A percentile compares a stretch with the other conserved stretches of the same genome.
These are phyloP conservation scores for Plicaturopsis crispa DNA, from an alignment of 768 basidiomycete species.

Conservation along the genomic window DNA sequence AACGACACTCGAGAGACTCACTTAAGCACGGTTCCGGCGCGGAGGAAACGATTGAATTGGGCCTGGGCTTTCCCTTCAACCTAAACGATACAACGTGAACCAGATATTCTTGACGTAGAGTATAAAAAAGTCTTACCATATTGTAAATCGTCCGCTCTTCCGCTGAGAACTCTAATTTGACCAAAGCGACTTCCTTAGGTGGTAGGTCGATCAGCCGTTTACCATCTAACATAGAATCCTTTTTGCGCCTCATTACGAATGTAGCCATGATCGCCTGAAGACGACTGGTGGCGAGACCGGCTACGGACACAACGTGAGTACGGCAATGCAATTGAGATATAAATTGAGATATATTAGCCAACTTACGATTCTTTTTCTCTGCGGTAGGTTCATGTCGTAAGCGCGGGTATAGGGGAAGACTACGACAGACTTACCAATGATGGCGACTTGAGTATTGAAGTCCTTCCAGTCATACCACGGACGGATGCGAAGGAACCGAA, in stretches of 20 bases:
- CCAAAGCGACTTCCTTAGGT: slow-evolving; percentile 40
- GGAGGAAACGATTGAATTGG: slow-evolving; percentile 55
- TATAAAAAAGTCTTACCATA: slow-evolving; percentile 25
- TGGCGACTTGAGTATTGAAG: slow-evolving; percentile 24
- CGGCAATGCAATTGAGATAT: no score
- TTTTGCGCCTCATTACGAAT: slow-evolving; percentile 56
- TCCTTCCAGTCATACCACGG: slow-evolving; percentile 34
- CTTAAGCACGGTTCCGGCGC: slow-evolving; percentile 65
- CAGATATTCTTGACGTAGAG: background rate
- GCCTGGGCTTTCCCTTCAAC: slow-evolving; percentile 48
- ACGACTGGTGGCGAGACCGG: slow-evolving; percentile 45
- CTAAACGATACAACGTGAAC: slow-evolving; percentile 16
- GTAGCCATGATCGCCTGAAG: slow-evolving; percentile 50
- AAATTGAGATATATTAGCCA: background rate
- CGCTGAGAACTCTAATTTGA: slow-evolving; percentile 45
- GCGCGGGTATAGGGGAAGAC: no score
- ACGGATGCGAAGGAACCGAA: slow-evolving; percentile 32
- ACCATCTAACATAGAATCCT: slow-evolving; percentile 57
- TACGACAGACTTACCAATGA: background rate
- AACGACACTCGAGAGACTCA: slow-evolving; percentile 14
- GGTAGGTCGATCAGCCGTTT: slow-evolving; percentile 62
- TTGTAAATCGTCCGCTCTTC: slow-evolving; percentile 63
- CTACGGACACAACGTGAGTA: slow-evolving; percentile 18
- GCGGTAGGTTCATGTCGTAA: no score
- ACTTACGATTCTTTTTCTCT: slow-evolving; percentile 49